Evolutionary conservation across 129 eudicot genomes (phyloP), one percentile per base, ranked within the genome.

Genomic region (Gnaphalium uliginosum): DNA sequence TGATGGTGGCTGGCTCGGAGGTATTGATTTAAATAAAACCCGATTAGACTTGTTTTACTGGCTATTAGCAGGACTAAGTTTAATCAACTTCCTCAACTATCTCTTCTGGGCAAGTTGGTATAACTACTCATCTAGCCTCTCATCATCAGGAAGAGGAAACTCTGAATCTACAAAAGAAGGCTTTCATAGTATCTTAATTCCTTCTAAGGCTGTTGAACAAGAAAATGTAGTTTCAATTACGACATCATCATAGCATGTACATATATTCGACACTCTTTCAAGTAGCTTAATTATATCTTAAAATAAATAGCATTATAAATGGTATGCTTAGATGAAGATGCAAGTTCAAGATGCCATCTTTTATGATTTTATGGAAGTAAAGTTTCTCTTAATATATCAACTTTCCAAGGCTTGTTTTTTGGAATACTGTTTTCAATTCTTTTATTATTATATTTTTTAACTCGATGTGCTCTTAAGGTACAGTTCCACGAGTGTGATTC

Each of bases 61-160:
- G 98, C 10, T 94, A 71, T 46, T 94, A 19, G 96, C 97, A 8
- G 86, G 70, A 6, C 60, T 94, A 21, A 94, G 97, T 82, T 82
- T 94, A 64, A 19, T 83, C 73, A 94, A 94, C 79, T 87, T 90
- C 71, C 24, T 89, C 22, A 87, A 88, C 66, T 94, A 94, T 77
- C 81, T 94, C 37, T 94, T 87, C 58, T 94, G 98, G 88, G 83
- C 96, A 56, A 82, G 73, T 32, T 90, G 98, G 98, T 89, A 85
- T 82, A 62, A 68, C 22, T 15, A 51, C 27, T 65, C 83, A 17
- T 66, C 53, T 14, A 46, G 68, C 64, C 63, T 65, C 13, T 35
- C 46, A 10, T 23, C 39, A n/a, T 48, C 51, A 10, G 59, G 39
- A 25, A 59, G 24, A 1, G 13, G 4, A 33, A 19, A 73, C 24